Base-by-base conservation (phyloP, 805 yeast species). In the Cyberlindnera xylosilytica region DNA sequence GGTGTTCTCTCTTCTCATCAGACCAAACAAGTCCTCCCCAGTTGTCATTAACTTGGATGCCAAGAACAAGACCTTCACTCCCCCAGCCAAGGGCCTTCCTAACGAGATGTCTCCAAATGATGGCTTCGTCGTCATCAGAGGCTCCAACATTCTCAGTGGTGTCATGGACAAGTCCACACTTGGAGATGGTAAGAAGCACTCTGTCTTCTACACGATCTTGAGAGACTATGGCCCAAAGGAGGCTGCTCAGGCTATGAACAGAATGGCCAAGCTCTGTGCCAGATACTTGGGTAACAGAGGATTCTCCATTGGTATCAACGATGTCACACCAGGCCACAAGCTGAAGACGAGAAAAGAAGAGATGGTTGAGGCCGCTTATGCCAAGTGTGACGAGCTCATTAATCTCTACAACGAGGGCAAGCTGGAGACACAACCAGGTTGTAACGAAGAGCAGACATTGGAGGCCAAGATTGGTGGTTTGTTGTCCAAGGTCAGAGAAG, bases 221-320 rank as follows among this genome's bases (percentile, higher is more conserved):
- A 75, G 99, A 66, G 99, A 93, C 62, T 90, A 83, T 62, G 99
- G 99, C n/a, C 86, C 99, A 6, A 84, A 81, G 52, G 97, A 85
- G 55, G 98, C 99, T 1, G 97, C 97, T 3, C 70, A 69, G 20
- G 96, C 98, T 6, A 93, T 93, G 99, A 91, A 95, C 65, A 74
- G 99, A 62, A 90, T 93, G 98, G 97, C 99, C n/a, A 95, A 95
- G 66, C 68, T 95, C 55, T 90, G 98, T 73, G 98, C 99, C 1
- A 73, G 99, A 57, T 93, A 68, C 63, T 71, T 93, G 58, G 99
- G 98, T 47, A 87, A 90, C 58, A 74, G 97, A 43, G 99, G 99
- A 0, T 93, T 93, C 57, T 88, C 97, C 1, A 95, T 93, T 61
- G 99, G 99, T 66, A 90, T 93, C 56, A 84, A 83, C 54, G 99